phyloP scores from a whole-genome alignment of 2,329 filamentous ascomycete genomes.

The Xylaria sp. region DNA sequence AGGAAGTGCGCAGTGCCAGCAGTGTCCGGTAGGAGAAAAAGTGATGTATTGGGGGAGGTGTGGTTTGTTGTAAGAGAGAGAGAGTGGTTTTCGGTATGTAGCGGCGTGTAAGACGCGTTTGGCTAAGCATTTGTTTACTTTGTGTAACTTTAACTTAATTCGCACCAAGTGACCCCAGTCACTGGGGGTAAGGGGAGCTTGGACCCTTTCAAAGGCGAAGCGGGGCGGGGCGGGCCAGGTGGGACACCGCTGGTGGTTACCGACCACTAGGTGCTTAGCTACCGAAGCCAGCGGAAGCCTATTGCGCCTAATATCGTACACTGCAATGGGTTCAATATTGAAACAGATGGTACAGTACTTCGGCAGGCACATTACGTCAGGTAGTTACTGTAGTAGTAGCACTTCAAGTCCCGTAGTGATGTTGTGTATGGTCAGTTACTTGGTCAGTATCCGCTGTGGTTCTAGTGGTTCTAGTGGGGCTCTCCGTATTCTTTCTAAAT shows the following conservation, averaged over 20 bases:
- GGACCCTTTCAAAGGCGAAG: background rate
- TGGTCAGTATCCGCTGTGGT: background rate
- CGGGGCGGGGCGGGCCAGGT: background rate
- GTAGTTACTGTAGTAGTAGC: background rate
- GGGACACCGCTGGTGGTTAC: background rate
- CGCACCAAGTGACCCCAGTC: background rate
- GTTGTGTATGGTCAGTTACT: background rate
- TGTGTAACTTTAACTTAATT: background rate
- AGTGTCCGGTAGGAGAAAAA: constrained; percentile 5
- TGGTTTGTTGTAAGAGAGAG: background rate
- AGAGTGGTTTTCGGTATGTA: background rate
- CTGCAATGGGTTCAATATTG: no score
- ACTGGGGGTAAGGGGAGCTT: constrained; percentile 1
- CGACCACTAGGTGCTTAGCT: no score
- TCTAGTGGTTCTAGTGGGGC: background rate
- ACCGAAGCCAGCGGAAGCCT: no score
- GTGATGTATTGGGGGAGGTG: constrained; percentile 11
- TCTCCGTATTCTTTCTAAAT: background rate
- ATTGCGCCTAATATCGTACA: no score
- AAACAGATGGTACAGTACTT: no score
- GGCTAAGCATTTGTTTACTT: constrained; percentile 37
- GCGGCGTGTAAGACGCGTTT: constrained; percentile 29
- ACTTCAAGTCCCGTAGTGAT: no score
- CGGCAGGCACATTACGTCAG: background rate
- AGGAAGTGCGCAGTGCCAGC: constrained; percentile 3